Percentiles rank a stretch among this genome's conserved stretches.
phyloP scores from a whole-genome alignment of 1,284 basidiomycete genomes.

The Pseudozyma sp. region DNA sequence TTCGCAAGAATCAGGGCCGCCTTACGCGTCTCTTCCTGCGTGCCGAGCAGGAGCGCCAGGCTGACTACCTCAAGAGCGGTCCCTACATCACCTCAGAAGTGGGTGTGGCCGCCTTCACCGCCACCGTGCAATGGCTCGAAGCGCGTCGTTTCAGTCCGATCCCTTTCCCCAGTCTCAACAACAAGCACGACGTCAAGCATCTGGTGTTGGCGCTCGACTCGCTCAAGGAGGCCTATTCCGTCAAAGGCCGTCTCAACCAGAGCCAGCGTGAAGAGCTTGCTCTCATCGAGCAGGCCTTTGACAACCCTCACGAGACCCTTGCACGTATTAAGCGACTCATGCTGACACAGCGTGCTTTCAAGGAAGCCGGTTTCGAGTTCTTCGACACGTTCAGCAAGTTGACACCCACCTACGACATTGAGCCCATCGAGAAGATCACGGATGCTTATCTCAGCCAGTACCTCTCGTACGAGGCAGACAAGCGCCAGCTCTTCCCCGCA shows the following conservation, averaged over 20 bases:
- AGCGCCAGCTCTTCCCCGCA: constrained; percentile 68
- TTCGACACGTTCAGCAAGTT: constrained; percentile 67
- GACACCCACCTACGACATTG: constrained; percentile 68
- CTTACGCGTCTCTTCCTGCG: constrained; percentile 77
- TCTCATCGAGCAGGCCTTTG: constrained; percentile 68
- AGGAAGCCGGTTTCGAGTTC: constrained; percentile 68
- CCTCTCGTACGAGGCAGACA: constrained; percentile 68
- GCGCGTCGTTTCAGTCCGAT: constrained; percentile 67
- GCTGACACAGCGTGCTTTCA: constrained; percentile 68
- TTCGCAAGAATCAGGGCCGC: constrained; percentile 92
- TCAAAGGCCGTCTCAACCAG: constrained; percentile 68
- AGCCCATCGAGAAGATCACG: constrained; percentile 69
- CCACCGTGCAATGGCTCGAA: constrained; percentile 69
- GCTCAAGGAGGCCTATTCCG: constrained; percentile 68
- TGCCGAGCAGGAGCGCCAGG: constrained; percentile 68
- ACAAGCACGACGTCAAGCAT: constrained; percentile 68
- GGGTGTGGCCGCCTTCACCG: constrained; percentile 68
- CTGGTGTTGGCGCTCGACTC: constrained; percentile 67
- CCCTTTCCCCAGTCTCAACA: constrained; percentile 68
- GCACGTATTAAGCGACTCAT: constrained; percentile 68
- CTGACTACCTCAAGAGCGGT: constrained; percentile 67
- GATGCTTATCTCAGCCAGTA: constrained; percentile 69
- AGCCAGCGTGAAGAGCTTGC: constrained; percentile 68
- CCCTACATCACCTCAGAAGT: constrained; percentile 68
- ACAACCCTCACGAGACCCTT: constrained; percentile 68